Conservation (phyloP, 2,329 filamentous ascomycete species). For the Podosphaera aphanis region DNA sequence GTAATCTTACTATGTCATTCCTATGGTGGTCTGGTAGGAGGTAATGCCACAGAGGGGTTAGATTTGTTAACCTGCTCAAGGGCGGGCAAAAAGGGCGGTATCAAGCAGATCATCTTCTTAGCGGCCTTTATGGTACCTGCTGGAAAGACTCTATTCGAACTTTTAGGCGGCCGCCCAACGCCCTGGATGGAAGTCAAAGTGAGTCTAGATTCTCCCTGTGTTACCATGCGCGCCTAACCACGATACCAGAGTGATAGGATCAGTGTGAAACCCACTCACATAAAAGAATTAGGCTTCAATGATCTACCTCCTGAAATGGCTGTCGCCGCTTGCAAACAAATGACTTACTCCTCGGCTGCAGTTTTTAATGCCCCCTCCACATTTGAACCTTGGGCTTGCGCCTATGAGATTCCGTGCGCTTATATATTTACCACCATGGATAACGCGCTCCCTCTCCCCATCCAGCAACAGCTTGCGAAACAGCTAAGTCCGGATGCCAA, state of each 20-base stretch:
- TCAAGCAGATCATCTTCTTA: slow-evolving; percentile 6
- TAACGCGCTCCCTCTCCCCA: slow-evolving; percentile 4
- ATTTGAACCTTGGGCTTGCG: slow-evolving; percentile 6
- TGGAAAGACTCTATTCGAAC: slow-evolving; percentile 5
- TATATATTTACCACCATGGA: slow-evolving; percentile 9
- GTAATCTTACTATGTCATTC: slow-evolving; percentile 19
- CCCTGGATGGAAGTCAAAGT: slow-evolving; percentile 8
- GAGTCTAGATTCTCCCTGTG: background rate
- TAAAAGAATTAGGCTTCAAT: slow-evolving; percentile 2
- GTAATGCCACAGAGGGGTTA: slow-evolving; percentile 5
- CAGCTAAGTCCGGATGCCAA: slow-evolving; percentile 4
- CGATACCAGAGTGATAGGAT: slow-evolving; percentile 4
- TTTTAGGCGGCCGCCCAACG: slow-evolving; percentile 4
- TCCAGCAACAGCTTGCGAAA: slow-evolving; percentile 6
- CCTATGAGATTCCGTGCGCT: slow-evolving; percentile 4
- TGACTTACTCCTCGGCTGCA: slow-evolving; percentile 3
- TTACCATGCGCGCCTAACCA: background rate
- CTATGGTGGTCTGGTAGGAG: slow-evolving; percentile 18
- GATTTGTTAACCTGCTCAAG: slow-evolving; percentile 1
- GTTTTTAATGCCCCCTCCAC: slow-evolving; percentile 5
- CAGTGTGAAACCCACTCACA: background rate
- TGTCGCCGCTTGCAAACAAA: background rate
- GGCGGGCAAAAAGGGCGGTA: slow-evolving; percentile 5
- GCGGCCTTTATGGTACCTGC: slow-evolving; percentile 5
- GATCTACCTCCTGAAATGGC: slow-evolving; percentile 5